Conservation (phyloP, 495 filamentous ascomycete species). For the Penicillium bovifimosum region DNA sequence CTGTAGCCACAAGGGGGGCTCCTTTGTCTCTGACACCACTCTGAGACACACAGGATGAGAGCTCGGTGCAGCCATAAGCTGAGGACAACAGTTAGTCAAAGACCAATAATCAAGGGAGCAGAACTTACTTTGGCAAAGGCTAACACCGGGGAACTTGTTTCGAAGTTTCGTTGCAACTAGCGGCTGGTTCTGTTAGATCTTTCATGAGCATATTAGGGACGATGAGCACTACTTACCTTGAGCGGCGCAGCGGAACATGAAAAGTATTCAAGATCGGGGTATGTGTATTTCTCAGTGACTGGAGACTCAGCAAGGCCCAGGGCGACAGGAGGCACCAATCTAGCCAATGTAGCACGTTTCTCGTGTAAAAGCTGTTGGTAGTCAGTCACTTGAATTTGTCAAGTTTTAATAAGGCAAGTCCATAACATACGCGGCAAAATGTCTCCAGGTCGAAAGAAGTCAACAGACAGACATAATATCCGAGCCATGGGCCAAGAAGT, state of each 20-base stretch:
- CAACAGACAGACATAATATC: constrained; percentile 10
- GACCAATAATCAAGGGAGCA: not conserved
- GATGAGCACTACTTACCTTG: not conserved
- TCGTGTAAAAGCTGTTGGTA: not conserved
- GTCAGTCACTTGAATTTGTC: not conserved
- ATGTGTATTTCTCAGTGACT: constrained; percentile 4
- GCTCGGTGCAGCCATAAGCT: constrained; percentile 11
- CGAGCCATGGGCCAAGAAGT: constrained; percentile 9
- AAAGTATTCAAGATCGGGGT: constrained; percentile 9
- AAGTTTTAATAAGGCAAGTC: no score
- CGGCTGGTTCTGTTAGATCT: not conserved
- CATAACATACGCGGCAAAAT: constrained; percentile 3
- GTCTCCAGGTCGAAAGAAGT: constrained; percentile 8
- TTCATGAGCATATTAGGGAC: not conserved
- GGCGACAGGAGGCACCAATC: constrained; percentile 9
- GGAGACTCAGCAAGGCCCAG: constrained; percentile 3
- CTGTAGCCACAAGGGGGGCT: constrained; percentile 6
- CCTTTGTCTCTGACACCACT: constrained; percentile 8
- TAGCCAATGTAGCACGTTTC: constrained; percentile 6
- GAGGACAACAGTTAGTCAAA: not conserved
- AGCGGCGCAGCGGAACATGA: constrained; percentile 13
- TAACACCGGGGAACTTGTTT: constrained; percentile 1
- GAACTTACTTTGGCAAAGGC: constrained; percentile 7
- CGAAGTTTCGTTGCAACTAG: constrained; percentile 5
- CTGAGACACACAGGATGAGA: constrained; percentile 4